Base-by-base conservation (phyloP, 176 grass and related monocot species). In the Otatea glauca region DNA sequence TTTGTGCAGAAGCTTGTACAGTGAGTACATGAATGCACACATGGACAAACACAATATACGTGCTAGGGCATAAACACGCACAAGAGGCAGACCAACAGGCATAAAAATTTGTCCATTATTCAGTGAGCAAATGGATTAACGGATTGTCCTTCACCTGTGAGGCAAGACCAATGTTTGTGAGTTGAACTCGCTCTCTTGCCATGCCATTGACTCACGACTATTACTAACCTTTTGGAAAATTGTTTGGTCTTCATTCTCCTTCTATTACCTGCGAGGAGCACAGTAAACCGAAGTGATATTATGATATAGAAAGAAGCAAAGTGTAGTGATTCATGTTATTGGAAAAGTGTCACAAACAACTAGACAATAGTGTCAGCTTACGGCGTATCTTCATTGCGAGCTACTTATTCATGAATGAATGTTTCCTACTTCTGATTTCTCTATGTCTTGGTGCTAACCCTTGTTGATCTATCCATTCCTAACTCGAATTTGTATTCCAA, bases 1-100 rank as follows among this genome's bases (percentile, higher is more conserved):
- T 81, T 71, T 81, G 66, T n/a, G 50, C 35, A 70, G 79, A 71
- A 16, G 12, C 79, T 71, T 71, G 66, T 51, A 71, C 38, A 43
- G 58, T 81, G 79, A 70, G 68, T 81, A 39, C 65, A 44, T 70
- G 67, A 43, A 70, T 18, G 38, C n/a, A 45, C 7, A 43, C 23
- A 77, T 70, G 21, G 77, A 80, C 44, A 79, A 20, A 49, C 7
- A 51, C 62, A 51, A 51, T 14, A 68, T 67, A 20, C 12, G 8
- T 23, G 32, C 29, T 23, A n/a, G 49, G 32, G 17, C 24, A 79
- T 79, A 65, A 64, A 78, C 76, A 65, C 64, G 59, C 23, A 64
- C 24, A 47, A 7, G 59, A 64, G 41, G 42, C 59, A 64, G 42
- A 63, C 14, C 14, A 61, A 59, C n/a, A 77, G 38, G 41, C 58